Conservation (phyloP, 139 green algal species). For the Asterochloris sp. region DNA sequence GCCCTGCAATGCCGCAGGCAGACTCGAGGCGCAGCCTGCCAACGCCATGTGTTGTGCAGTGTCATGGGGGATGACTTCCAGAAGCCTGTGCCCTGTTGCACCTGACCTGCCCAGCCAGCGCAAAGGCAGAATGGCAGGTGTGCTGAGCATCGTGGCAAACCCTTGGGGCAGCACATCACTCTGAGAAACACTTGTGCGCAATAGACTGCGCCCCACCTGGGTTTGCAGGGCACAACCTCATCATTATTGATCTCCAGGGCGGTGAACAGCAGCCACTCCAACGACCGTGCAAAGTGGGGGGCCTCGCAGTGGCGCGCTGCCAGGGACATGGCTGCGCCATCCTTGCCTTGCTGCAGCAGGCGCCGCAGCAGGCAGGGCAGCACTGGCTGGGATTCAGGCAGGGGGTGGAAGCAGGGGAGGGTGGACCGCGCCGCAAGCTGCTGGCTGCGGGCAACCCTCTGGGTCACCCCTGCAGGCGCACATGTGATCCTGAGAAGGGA, state of each 20-base stretch:
- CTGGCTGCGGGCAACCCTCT: conserved; percentile 46
- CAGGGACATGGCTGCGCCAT: conserved; percentile 48
- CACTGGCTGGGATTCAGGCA: conserved; percentile 86
- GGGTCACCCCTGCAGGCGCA: conserved; percentile 49
- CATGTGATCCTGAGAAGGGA: not conserved
- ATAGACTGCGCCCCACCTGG: not conserved
- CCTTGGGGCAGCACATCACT: too few species aligned
- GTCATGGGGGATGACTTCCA: too few species aligned
- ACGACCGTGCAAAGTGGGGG: conserved; percentile 79
- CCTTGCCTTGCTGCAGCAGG: conserved; percentile 68
- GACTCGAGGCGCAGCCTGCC: too few species aligned
- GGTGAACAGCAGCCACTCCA: conserved; percentile 97
- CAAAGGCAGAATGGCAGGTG: too few species aligned
- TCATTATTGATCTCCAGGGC: conserved; percentile 76
- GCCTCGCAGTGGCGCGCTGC: conserved; percentile 52
- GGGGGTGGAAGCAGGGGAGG: conserved; percentile 73
- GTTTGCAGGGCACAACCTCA: not conserved
- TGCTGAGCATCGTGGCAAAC: too few species aligned
- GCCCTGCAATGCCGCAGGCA: too few species aligned
- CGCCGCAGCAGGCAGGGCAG: conserved; percentile 89
- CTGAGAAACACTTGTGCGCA: too few species aligned
- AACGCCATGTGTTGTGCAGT: too few species aligned
- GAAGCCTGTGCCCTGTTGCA: too few species aligned
- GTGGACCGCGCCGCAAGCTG: not conserved
- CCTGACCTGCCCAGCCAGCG: too few species aligned